Percentiles rank a stretch among this genome's conserved stretches.
phyloP scores from a whole-genome alignment of 148 eudicot genomes.

The Gaultheria prostrata region DNA sequence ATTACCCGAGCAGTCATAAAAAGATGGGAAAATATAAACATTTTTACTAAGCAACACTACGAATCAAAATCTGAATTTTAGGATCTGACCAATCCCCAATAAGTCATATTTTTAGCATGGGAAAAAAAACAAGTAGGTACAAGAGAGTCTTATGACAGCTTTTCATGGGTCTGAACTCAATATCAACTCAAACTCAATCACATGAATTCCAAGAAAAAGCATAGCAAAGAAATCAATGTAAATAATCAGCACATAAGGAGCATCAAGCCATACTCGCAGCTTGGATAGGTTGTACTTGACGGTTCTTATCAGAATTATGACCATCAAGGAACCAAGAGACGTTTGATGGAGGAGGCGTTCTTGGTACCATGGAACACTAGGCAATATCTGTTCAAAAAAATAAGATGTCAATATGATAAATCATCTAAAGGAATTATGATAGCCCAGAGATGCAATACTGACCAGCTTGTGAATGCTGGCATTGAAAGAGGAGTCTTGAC shows the following conservation, averaged over 20 bases:
- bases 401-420: background rate
- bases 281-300: conserved; percentile 88
- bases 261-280: conserved; percentile 57
- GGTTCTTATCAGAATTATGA: conserved; percentile 79
- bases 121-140: background rate
- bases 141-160: background rate
- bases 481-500: conserved; percentile 94
- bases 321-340: conserved; percentile 92
- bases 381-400: conserved; percentile 55
- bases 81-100: background rate
- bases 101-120: background rate
- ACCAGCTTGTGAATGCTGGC: conserved; percentile 94
- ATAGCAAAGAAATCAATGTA: background rate
- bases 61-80: background rate
- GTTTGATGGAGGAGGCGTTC: conserved; percentile 79
- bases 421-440: background rate
- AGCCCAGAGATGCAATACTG: conserved; percentile 21
- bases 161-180: background rate
- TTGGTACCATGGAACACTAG: conserved; percentile 88
- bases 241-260: conserved; percentile 3
- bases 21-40: no score
- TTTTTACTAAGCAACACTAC: background rate
- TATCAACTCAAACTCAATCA: background rate
- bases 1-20: background rate
- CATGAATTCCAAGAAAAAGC: background rate